Evolutionary conservation across 257 asterid genomes (phyloP), one percentile per base, ranked within the genome.

Genomic region (Salvia splendens): DNA sequence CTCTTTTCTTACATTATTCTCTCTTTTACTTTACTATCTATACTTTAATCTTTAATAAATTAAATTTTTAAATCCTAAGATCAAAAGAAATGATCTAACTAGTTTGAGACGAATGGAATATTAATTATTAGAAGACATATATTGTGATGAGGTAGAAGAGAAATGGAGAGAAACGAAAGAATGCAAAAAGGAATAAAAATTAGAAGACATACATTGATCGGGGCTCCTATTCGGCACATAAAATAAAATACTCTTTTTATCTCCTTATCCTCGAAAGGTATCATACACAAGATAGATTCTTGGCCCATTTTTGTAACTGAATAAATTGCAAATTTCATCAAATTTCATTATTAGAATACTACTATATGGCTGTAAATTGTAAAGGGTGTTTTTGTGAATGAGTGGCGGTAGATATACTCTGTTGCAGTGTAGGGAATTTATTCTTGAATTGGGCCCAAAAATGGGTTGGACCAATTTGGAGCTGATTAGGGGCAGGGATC

Each of bases 301-400:
- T 16, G 75, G 75, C 70, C 75, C 70, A 61, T 46, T 71, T 71
- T 4, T 62, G 3, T 43, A 12, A 36, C 12, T 28, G 9, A 43
- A 54, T 30, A 2, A 36, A 11, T 17, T 30, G 1, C 38, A 33
- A 33, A 33, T 33, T 33, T 33, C 6, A 5, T 33, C 5, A 33
- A 33, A 33, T 0, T 33, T 33, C 36, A 33, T 33, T 4, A 33
- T 33, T 33, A 33, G 2, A 33, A 33, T 33, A 33, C 6, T 5
- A 33, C 0, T 20, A 20, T 20, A 20, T 20, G 24, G 1, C 24
- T 20, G 0, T 20, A 20, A 20, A 20, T 1, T 20, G 1, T 20
- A 20, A 20, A 20, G 24, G 24, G 24, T 20, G 24, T 20, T 0
- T 20, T 20, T 20, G 24, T 20, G 1, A 20, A 20, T 20, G 24